Evolutionary conservation across 148 eudicot genomes (phyloP), one percentile per base, ranked within the genome.

Genomic region (Rheum nobile): DNA sequence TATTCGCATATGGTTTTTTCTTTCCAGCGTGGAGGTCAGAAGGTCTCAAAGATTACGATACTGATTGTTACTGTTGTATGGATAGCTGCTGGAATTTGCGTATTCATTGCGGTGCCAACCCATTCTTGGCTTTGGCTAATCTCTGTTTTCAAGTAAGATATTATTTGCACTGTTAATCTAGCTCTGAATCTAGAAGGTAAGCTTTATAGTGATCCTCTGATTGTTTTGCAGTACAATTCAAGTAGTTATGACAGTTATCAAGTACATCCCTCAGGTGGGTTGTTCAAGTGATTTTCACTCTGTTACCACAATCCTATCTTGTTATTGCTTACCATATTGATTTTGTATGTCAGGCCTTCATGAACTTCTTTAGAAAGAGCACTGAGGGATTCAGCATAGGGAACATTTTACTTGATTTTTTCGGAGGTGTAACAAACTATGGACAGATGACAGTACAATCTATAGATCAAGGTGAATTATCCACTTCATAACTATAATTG

Each of bases 61-160:
- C 71, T 54, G 42, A 86, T 90, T 50, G 83, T 80, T 52, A 76
- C 82, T 21, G 86, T 19, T 43, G 89, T 78, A n/a, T 90, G 88
- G 96, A 72, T 82, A 67, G 68, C 84, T 79, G 88, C 80, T 47
- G 88, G 82, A 24, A 48, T 85, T 84, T 90, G 90, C 67, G 81
- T 90, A 8, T 74, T 86, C 47, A 17, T 86, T 54, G 90, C 90
- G 42, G 35, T 84, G 55, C 96, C 87, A 29, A 77, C 46, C 6
- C 92, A 86, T 80, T 79, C 89, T 41, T 90, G 92, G 92, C 84
- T 88, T 65, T 90, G 89, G 92, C 82, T 90, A 67, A 72, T 85
- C 65, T 79, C 90, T 68, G 79, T 84, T 47, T 88, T 90, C 80
- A 90, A 84, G 96, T 90, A 84, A 83, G 85, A 78, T 4, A 48